These are phyloP conservation scores for Aspergillus sp. DNA, from an alignment of 2,329 filamentous ascomycete genomes.

Conservation along the genomic window DNA sequence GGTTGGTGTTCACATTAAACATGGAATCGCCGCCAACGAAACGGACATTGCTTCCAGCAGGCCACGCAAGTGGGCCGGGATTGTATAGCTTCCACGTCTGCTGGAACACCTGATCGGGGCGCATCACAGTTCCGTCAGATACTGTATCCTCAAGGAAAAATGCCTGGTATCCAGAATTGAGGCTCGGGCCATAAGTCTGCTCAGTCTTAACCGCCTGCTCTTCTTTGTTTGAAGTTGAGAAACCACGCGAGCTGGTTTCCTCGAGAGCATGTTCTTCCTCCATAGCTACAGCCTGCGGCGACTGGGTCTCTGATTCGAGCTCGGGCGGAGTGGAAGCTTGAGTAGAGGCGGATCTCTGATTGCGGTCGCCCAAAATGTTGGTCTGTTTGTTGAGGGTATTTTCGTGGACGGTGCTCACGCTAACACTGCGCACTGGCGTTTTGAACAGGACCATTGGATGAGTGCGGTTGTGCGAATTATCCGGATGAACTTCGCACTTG, in stretches of 20 bases:
- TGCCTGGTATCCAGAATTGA: constrained; percentile 49
- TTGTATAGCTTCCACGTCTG: constrained; percentile 94
- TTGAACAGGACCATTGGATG: constrained; percentile 97
- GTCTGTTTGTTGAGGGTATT: constrained; percentile 65
- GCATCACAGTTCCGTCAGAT: constrained; percentile 71
- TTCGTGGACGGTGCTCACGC: constrained; percentile 80
- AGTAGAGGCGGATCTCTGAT: constrained; percentile 37
- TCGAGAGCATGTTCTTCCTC: background rate
- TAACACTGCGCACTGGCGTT: constrained; percentile 84
- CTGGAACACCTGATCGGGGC: constrained; percentile 72
- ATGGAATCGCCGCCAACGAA: constrained; percentile 95
- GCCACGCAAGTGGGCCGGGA: constrained; percentile 76
- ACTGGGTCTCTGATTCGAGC: constrained; percentile 30
- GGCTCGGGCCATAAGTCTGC: constrained; percentile 35
- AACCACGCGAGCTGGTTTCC: constrained; percentile 41
- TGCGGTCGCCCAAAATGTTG: constrained; percentile 67
- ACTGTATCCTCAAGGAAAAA: constrained; percentile 77
- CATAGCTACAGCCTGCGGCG: constrained; percentile 5
- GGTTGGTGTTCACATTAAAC: constrained; percentile 81
- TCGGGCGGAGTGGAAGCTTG: constrained; percentile 54
- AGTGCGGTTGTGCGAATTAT: constrained; percentile 86
- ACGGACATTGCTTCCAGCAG: constrained; percentile 82
- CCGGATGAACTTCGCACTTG: constrained; percentile 84
- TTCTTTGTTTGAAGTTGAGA: constrained; percentile 33
- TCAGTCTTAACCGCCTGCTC: constrained; percentile 21